phyloP scores from a whole-genome alignment of 2,329 filamentous ascomycete genomes.

The Hypoxylon sp. region DNA sequence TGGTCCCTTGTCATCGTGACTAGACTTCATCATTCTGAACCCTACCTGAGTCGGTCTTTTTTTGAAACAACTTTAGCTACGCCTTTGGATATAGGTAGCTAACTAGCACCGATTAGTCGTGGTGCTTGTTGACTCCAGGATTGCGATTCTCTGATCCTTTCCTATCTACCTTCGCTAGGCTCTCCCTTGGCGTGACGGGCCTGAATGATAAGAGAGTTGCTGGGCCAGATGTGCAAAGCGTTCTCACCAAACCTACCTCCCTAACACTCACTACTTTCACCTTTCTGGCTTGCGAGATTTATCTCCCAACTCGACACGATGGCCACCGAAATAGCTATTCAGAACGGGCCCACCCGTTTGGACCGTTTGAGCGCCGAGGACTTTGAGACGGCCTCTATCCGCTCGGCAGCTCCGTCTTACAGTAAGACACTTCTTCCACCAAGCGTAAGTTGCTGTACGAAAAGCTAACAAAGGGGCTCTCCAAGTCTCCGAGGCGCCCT shows the following conservation, averaged over 20 bases:
- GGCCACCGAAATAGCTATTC: slow-evolving; percentile 42
- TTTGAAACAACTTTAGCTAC: slow-evolving; percentile 4
- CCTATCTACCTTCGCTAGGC: slow-evolving; percentile 5
- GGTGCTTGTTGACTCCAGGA: slow-evolving; percentile 26
- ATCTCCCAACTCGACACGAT: slow-evolving; percentile 30
- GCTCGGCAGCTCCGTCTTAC: slow-evolving; percentile 74
- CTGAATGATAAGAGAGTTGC: slow-evolving; percentile 28
- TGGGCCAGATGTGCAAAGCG: slow-evolving; percentile 34
- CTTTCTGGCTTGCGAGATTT: slow-evolving; percentile 16
- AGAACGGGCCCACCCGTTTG: slow-evolving; percentile 37
- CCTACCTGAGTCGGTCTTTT: slow-evolving; percentile 25
- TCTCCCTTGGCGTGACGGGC: slow-evolving; percentile 14
- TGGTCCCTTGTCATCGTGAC: slow-evolving; percentile 32
- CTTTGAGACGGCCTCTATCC: slow-evolving; percentile 73
- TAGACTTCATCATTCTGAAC: slow-evolving; percentile 30
- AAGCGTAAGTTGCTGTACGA: background rate
- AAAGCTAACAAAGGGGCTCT: slow-evolving; percentile 29
- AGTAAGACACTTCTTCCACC: slow-evolving; percentile 53
- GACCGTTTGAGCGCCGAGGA: slow-evolving; percentile 57
- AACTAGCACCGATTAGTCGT: slow-evolving; percentile 29
- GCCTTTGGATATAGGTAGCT: slow-evolving; percentile 4
- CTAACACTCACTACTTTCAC: slow-evolving; percentile 18
- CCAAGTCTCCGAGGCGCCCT: slow-evolving; percentile 69
- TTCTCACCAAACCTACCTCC: slow-evolving; percentile 33
- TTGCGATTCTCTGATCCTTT: slow-evolving; percentile 27